These are phyloP conservation scores for Mortierella alpina DNA, from an alignment of 192 early-diverging fungal species.

Conservation along the genomic window DNA sequence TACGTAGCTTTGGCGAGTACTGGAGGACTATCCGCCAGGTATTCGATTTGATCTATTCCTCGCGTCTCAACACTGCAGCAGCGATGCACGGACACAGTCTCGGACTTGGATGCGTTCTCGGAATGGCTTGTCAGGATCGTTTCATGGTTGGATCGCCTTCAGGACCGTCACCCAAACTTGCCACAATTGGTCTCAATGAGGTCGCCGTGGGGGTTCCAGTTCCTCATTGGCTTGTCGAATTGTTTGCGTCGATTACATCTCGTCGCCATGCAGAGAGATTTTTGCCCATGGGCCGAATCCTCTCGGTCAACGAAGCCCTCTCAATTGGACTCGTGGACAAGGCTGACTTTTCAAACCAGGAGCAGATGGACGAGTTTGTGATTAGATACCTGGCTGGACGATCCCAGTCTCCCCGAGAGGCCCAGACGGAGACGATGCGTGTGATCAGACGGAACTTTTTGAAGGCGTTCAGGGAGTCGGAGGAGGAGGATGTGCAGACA, in stretches of 20 bases:
- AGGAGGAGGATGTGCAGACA: conserved; percentile 37
- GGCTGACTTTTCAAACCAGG: conserved; percentile 30
- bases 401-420: conserved; percentile 13
- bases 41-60: conserved; percentile 45
- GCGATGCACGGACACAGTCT: conserved; percentile 50
- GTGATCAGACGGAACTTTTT: conserved; percentile 38
- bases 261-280: conserved; percentile 47
- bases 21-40: conserved; percentile 42
- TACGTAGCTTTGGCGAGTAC: conserved; percentile 31
- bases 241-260: conserved; percentile 37
- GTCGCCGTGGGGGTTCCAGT: conserved; percentile 49
- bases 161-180: conserved; percentile 12
- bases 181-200: conserved; percentile 47
- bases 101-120: conserved; percentile 46
- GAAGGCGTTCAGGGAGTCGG: conserved; percentile 17
- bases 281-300: conserved; percentile 37
- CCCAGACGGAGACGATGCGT: conserved; percentile 45
- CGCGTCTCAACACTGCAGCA: conserved; percentile 48
- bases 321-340: conserved; percentile 34
- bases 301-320: conserved; percentile 36
- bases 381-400: conserved; percentile 32
- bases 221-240: conserved; percentile 38
- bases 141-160: conserved; percentile 36
- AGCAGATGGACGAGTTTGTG: conserved; percentile 49
- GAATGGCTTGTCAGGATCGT: conserved; percentile 47